These are phyloP conservation scores for Purshia tridentata DNA, from an alignment of 306 rosid species.

Conservation along the genomic window DNA sequence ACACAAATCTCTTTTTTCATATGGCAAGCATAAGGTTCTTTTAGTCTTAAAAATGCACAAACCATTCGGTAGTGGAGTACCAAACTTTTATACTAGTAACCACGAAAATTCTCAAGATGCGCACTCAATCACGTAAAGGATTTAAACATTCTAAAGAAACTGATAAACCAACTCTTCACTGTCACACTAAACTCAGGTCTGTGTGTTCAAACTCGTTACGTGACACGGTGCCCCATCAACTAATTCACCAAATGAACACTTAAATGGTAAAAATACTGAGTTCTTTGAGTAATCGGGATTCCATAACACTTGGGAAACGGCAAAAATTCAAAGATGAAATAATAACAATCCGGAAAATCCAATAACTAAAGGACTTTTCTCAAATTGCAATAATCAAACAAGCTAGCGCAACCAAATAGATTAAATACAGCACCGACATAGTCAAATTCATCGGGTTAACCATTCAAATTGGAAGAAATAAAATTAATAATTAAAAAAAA, in stretches of 20 bases:
- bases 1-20: neutral
- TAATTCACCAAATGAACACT: neutral
- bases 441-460: neutral
- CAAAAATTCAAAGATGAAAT: neutral
- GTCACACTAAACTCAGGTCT: neutral
- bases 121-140: neutral
- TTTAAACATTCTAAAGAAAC: neutral
- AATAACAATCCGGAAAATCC: neutral
- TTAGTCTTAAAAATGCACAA: no score
- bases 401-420: neutral
- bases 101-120: constrained; percentile 1
- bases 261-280: no score
- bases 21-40: neutral
- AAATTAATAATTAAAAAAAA: no score
- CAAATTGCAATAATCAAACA: constrained; percentile 9
- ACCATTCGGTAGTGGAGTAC: no score
- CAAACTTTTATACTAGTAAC: neutral
- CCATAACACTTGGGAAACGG: neutral
- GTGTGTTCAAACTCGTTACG: no score
- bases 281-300: neutral
- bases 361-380: neutral
- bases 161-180: neutral
- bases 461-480: neutral
- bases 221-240: neutral
- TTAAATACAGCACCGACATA: neutral